Conservation (phyloP, 306 rosid species). For the Pyrus communis region DNA sequence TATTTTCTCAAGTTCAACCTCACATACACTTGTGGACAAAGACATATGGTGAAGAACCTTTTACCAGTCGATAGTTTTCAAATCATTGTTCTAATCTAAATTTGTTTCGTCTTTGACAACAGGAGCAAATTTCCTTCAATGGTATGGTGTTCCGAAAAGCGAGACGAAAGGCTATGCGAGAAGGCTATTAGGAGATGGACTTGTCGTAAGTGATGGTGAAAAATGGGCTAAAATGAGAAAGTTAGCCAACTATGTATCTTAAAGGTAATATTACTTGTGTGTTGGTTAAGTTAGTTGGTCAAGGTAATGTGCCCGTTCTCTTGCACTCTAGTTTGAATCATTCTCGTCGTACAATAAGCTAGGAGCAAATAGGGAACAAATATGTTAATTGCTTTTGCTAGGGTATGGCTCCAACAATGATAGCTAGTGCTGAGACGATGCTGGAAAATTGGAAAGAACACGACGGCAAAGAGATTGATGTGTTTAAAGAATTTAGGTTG, state of each 20-base stretch:
- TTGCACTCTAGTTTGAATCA: too few species aligned
- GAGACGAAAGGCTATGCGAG: background rate
- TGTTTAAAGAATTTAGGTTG: background rate
- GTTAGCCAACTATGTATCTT: background rate
- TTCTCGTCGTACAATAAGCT: background rate
- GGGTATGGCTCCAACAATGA: background rate
- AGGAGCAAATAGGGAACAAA: background rate
- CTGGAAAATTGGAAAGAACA: background rate
- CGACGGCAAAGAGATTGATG: background rate
- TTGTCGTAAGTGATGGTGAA: background rate
- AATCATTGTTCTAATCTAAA: too few species aligned
- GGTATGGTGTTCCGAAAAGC: background rate
- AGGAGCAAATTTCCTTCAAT: background rate
- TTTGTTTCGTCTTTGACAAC: background rate
- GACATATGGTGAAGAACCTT: background rate
- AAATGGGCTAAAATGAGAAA: background rate
- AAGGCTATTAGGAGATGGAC: background rate
- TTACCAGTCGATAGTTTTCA: background rate
- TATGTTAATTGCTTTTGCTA: background rate
- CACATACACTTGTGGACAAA: background rate
- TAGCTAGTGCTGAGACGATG: background rate
- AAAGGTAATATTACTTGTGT: background rate
- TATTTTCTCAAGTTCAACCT: background rate
- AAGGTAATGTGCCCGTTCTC: background rate
- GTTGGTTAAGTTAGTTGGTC: background rate